Percentiles rank a stretch among this genome's conserved stretches.
Evolutionary conservation across 73 alveolate genomes (phyloP).

Genomic region (Tetrahymena malaccensis): DNA sequence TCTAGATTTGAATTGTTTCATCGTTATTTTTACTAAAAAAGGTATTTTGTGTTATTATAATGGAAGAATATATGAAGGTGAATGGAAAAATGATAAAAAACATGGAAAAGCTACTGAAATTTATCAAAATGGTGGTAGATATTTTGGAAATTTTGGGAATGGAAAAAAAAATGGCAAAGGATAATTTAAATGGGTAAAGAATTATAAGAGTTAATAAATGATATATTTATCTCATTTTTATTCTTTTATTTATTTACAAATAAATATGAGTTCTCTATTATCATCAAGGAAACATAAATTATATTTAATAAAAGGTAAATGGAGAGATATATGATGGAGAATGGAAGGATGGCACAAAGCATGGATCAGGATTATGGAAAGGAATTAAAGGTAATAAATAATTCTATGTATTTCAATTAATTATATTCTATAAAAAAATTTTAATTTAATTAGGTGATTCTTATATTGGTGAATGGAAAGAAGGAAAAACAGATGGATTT

Average conservation of each 20-base stretch:
- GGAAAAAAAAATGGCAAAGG: conserved; percentile 45
- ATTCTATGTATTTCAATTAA: not conserved
- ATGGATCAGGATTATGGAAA: conserved; percentile 44
- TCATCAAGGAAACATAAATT: not conserved
- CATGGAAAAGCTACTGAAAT: conserved; percentile 36
- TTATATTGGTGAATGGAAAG: conserved; percentile 33
- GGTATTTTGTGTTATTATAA: not conserved
- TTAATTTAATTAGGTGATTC: conserved; percentile 18
- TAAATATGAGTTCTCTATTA: not conserved
- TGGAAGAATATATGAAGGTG: conserved; percentile 21
- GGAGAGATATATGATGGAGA: conserved; percentile 57
- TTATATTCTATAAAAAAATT: not conserved
- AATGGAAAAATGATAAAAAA: conserved; percentile 16
- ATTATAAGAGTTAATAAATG: not conserved
- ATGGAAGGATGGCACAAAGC: conserved; percentile 45
- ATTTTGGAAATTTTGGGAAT: conserved; percentile 27
- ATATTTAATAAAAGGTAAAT: not conserved
- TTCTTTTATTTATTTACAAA: not conserved
- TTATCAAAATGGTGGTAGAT: conserved; percentile 17
- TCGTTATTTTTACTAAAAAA: not conserved
- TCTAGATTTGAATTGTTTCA: not conserved
- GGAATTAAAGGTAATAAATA: not conserved
- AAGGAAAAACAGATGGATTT: conserved; percentile 30
- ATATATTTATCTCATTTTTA: not conserved
- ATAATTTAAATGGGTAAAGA: conserved; percentile 4